These are phyloP conservation scores for Candida schatavii DNA, from an alignment of 805 yeast species.

Conservation along the genomic window DNA sequence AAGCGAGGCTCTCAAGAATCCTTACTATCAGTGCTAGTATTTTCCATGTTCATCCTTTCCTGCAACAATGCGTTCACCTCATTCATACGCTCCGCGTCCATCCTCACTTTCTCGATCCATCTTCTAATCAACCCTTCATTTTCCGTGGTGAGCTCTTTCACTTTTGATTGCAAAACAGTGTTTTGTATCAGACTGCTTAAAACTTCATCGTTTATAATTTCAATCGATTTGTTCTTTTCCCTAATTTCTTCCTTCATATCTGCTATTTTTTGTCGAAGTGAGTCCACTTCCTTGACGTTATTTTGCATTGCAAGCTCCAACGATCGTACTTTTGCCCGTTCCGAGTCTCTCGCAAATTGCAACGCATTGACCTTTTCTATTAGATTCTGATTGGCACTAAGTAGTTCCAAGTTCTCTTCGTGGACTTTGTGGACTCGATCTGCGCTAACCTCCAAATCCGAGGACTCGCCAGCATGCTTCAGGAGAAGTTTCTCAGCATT, in stretches of 20 bases:
- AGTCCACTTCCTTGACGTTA: constrained; percentile 15
- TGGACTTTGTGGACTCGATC: neutral
- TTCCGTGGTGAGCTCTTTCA: constrained; percentile 42
- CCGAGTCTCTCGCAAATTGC: constrained; percentile 23
- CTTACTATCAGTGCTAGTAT: too few relatives aligned
- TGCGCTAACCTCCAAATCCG: neutral
- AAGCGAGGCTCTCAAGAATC: neutral
- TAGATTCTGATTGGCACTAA: constrained; percentile 20
- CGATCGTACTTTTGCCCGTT: constrained; percentile 14
- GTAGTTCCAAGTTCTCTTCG: constrained; percentile 16
- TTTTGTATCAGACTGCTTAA: constrained; percentile 58
- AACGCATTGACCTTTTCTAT: constrained; percentile 22
- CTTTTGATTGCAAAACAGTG: constrained; percentile 40
- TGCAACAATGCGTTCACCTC: constrained; percentile 38
- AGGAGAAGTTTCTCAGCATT: constrained; percentile 4
- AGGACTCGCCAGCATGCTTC: constrained; percentile 4
- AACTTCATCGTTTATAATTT: constrained; percentile 64
- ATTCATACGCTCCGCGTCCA: constrained; percentile 61
- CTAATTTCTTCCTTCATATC: constrained; percentile 25
- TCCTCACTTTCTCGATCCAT: constrained; percentile 41
- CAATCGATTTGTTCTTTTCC: constrained; percentile 57
- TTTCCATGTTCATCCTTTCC: neutral
- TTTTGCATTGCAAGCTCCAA: constrained; percentile 10
- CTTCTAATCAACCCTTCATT: constrained; percentile 48
- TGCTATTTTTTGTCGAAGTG: constrained; percentile 18